Percentiles rank a stretch among this genome's conserved stretches.
phyloP scores from a whole-genome alignment of 2,329 filamentous ascomycete genomes.

The Aureobasidium sp. region DNA sequence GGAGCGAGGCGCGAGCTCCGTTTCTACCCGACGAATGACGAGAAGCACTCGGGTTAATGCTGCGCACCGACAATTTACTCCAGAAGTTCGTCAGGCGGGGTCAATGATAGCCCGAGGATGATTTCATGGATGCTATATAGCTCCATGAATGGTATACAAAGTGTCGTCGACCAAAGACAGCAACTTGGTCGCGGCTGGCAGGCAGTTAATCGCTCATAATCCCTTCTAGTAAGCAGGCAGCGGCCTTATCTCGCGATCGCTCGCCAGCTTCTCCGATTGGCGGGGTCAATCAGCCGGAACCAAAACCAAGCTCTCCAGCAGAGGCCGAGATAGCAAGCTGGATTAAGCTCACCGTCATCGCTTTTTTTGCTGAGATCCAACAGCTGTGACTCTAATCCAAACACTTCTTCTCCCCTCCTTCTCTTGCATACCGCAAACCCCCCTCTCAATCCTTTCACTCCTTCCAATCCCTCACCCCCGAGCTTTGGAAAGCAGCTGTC shows the following conservation, averaged over 20 bases:
- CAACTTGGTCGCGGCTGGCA: not conserved
- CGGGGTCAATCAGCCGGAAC: not conserved
- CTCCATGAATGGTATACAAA: conserved; percentile 9
- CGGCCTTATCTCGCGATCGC: conserved; percentile 12
- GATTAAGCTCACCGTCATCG: conserved; percentile 14
- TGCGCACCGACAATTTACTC: conserved; percentile 8
- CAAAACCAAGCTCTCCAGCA: conserved; percentile 6
- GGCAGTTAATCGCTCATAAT: conserved; percentile 1
- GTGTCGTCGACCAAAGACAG: not conserved
- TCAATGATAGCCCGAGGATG: conserved; percentile 12
- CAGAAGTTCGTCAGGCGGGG: not conserved
- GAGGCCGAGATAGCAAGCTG: conserved; percentile 10
- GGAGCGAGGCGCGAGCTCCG: not conserved
- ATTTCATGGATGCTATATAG: conserved; percentile 5
- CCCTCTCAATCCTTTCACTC: not conserved
- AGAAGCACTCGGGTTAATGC: not conserved
- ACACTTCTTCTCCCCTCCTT: not conserved
- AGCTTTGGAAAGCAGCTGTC: conserved; percentile 7
- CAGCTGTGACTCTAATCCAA: conserved; percentile 3
- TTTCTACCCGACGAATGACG: not conserved
- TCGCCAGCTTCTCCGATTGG: conserved; percentile 10
- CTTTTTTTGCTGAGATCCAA: conserved; percentile 13
- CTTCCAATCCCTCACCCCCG: not conserved
- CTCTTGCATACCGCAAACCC: not conserved
- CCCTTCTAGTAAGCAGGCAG: not conserved